A percentile compares a stretch with the other conserved stretches of the same genome.
Conservation (phyloP, 2,329 filamentous ascomycete genomes). For the Stachybotrys echinatus region DNA sequence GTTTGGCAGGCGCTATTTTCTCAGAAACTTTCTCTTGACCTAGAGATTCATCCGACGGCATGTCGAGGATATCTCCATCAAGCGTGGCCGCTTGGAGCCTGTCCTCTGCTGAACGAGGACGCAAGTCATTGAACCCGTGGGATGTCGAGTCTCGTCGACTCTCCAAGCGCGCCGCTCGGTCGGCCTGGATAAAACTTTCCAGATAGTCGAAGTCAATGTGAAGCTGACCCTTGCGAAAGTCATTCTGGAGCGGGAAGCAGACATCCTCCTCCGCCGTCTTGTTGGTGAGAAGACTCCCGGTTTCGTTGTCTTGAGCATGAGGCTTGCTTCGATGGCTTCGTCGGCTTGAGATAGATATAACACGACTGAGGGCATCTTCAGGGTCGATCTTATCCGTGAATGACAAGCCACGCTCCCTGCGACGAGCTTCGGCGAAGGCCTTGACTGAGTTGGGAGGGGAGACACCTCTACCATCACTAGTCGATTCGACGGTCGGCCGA, state of each 20-base stretch:
- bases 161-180: conserved; percentile 42
- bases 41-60: conserved; percentile 40
- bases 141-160: conserved; percentile 42
- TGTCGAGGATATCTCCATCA: conserved; percentile 53
- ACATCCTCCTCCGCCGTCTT: conserved; percentile 81
- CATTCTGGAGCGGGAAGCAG: conserved; percentile 76
- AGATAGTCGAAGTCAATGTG: conserved; percentile 90
- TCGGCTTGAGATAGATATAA: conserved; percentile 64
- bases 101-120: conserved; percentile 16
- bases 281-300: conserved; percentile 55
- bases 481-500: conserved; percentile 51
- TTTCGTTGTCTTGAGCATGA: conserved; percentile 57
- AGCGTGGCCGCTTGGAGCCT: conserved; percentile 38
- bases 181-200: conserved; percentile 77
- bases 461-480: conserved; percentile 57
- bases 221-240: conserved; percentile 63
- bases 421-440: conserved; percentile 87
- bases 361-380: conserved; percentile 56
- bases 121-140: conserved; percentile 26
- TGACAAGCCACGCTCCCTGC: conserved; percentile 69
- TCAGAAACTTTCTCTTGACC: conserved; percentile 40
- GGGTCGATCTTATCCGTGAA: conserved; percentile 42
- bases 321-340: conserved; percentile 53
- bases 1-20: conserved; percentile 28
- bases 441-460: conserved; percentile 97